Evolutionary conservation across 2,329 filamentous ascomycete genomes (phyloP).

Genomic region (Teratosphaeria viscida): DNA sequence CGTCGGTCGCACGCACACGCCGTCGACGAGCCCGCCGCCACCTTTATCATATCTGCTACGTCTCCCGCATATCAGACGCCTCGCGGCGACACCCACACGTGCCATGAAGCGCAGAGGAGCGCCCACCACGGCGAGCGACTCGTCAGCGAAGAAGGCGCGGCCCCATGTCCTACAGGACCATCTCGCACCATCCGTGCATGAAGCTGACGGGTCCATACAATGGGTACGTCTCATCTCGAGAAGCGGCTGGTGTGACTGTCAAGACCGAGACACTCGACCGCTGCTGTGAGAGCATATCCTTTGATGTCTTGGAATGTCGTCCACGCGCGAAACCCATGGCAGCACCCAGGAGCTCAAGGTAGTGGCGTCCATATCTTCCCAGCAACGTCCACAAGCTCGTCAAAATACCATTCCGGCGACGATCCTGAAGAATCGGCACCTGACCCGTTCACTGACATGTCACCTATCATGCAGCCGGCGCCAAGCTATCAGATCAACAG

Average conservation of each 20-base stretch:
- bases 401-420: too few relatives aligned
- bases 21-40: background rate
- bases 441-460: background rate
- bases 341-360: too few relatives aligned
- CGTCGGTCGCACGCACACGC: background rate
- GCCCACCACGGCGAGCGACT: slow-evolving; percentile 3
- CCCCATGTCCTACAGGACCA: slow-evolving; percentile 36
- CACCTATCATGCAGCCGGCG: slow-evolving; percentile 50
- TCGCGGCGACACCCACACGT: background rate
- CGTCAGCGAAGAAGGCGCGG: slow-evolving; percentile 20
- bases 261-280: too few relatives aligned
- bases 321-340: too few relatives aligned
- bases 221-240: background rate
- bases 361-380: too few relatives aligned
- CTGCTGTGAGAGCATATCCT: too few relatives aligned
- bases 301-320: too few relatives aligned
- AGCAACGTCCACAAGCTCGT: too few relatives aligned
- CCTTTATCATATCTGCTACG: background rate
- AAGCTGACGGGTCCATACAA: slow-evolving; percentile 30
- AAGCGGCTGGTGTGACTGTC: too few relatives aligned
- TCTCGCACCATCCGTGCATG: slow-evolving; percentile 30
- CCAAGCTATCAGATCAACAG: slow-evolving; percentile 43
- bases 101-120: slow-evolving; percentile 19
- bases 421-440: too few relatives aligned
- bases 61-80: background rate